Percentiles rank a stretch among this genome's conserved stretches.
phyloP scores from a whole-genome alignment of 2,329 filamentous ascomycete genomes.

The Pseudocercospora macadamiae region DNA sequence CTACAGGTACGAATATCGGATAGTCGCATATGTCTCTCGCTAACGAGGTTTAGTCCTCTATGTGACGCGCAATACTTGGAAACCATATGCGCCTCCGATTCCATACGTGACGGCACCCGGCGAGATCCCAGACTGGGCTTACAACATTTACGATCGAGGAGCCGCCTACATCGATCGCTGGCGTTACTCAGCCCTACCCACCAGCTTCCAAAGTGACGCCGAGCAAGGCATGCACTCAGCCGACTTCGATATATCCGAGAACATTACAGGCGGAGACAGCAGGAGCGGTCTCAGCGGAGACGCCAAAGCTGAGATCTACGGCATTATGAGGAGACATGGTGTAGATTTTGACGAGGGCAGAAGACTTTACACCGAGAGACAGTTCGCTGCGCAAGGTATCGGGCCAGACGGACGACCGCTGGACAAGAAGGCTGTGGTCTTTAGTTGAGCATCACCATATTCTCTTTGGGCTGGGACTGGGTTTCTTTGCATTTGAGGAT shows the following conservation, averaged over 20 bases:
- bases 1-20: conserved; percentile 60
- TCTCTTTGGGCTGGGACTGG: background rate
- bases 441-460: too few species aligned
- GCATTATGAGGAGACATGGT: conserved; percentile 84
- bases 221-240: conserved; percentile 82
- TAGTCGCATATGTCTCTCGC: background rate
- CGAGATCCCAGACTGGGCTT: conserved; percentile 57
- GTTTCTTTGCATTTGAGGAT: background rate
- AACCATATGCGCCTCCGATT: conserved; percentile 65
- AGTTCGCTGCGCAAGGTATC: conserved; percentile 86
- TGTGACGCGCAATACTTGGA: conserved; percentile 78
- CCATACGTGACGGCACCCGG: conserved; percentile 53
- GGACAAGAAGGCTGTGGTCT: conserved; percentile 95
- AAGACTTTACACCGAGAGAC: conserved; percentile 79
- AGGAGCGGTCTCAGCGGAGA: conserved; percentile 78
- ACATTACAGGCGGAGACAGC: conserved; percentile 77
- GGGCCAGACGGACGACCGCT: conserved; percentile 82
- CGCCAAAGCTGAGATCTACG: conserved; percentile 79
- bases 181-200: conserved; percentile 76
- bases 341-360: conserved; percentile 91
- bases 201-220: conserved; percentile 75
- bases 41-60: conserved; percentile 63
- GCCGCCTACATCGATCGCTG: conserved; percentile 46
- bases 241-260: conserved; percentile 80
- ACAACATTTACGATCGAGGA: conserved; percentile 48